Conservation (phyloP, 202 grass and related monocot genomes). For the Miscanthus sacchariflorus region DNA sequence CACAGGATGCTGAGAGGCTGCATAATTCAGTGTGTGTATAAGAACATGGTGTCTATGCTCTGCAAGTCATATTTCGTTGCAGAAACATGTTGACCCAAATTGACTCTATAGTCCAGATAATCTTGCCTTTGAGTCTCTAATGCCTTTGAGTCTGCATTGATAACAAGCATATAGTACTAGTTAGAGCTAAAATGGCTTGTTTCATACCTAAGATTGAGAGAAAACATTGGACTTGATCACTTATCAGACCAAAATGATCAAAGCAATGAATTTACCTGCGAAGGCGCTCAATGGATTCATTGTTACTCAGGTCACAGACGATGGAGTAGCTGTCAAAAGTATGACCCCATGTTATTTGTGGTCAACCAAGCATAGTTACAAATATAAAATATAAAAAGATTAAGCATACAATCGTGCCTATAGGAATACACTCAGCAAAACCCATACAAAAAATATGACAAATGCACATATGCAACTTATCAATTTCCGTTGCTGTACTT, state of each 20-base stretch:
- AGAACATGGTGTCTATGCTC: background rate
- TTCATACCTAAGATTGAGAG: background rate
- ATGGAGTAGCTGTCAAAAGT: slow-evolving; percentile 77
- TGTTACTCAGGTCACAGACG: slow-evolving; percentile 83
- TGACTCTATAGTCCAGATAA: slow-evolving; percentile 8
- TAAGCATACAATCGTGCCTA: background rate
- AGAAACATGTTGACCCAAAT: slow-evolving; percentile 22
- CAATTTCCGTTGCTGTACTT: background rate
- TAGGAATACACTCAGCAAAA: slow-evolving; percentile 1
- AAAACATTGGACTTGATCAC: background rate
- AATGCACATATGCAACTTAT: background rate
- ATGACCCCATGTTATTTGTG: slow-evolving; percentile 36
- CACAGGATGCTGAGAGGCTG: slow-evolving; percentile 93
- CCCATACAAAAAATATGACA: background rate
- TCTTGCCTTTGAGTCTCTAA: slow-evolving; percentile 83
- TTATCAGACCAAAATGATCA: slow-evolving; percentile 31
- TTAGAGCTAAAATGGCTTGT: slow-evolving; percentile 22
- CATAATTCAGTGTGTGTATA: slow-evolving; percentile 44
- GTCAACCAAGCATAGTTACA: slow-evolving; percentile 11
- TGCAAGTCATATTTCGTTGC: background rate
- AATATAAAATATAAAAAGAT: background rate
- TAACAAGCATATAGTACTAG: slow-evolving; percentile 31
- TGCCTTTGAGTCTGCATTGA: slow-evolving; percentile 83
- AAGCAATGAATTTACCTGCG: slow-evolving; percentile 58
- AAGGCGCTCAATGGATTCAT: slow-evolving; percentile 83